Base-by-base conservation (phyloP, 176 grass and related monocot species). In the Bromus sterilis region DNA sequence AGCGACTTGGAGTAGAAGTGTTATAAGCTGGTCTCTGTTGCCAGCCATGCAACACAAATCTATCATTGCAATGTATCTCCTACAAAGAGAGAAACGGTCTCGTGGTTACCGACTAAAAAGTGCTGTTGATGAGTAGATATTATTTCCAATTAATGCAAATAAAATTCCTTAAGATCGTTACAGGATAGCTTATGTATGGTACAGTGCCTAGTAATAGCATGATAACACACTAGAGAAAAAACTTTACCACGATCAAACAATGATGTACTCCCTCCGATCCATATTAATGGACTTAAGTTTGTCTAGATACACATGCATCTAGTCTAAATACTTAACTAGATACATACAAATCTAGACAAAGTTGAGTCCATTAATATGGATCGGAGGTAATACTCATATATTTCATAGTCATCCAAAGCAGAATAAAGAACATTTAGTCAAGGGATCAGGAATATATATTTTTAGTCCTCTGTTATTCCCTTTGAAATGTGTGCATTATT, bases 31-130 rank as follows among this genome's bases (percentile, higher is more conserved):
- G 61, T 94, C 95, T 84, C 90, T 84, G 56, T 91, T 91, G 37
- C 95, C 92, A 76, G 84, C 86, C 92, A 98, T 91, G 74, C 80
- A 85, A 82, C 90, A 98, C 90, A 98, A 89, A 77, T 94, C 88
- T 76, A 93, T 87, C 92, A 98, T 93, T 76, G 95, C 95, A 77
- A 98, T 89, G 37, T 93, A 98, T 79, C 95, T 91, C 90, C 95
- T 98, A 86, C 46, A 89, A 80, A 83, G 23, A 64, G 42, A 78
- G 28, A 56, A 80, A 67, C 29, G 25, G 2, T 32, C 3, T 11
- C 5, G 3, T 76, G 87, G 68, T 89, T 80, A 89, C 60, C 9
- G 5, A 30, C 29, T 26, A 75, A 70, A 55, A 81, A 58, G n/a
- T 71, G 49, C 25, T 43, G 67, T 44, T 16, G 24, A 28, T 43